phyloP scores from a whole-genome alignment of 345 rosid species.

The Draba incana region DNA sequence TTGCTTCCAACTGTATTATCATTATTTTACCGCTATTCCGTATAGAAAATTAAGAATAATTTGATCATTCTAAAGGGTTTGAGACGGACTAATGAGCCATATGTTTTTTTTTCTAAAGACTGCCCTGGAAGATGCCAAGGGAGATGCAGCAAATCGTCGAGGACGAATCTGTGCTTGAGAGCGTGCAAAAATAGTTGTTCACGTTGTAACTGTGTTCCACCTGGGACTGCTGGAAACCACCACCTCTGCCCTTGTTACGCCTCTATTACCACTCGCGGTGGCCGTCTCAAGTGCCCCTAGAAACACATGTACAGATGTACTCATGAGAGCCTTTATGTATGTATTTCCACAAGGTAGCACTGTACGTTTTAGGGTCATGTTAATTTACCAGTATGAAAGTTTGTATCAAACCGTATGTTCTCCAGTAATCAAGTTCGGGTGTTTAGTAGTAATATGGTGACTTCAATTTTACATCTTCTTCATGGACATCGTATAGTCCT shows the following conservation, averaged over 20 bases:
- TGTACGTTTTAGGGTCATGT: not conserved
- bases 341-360: not conserved
- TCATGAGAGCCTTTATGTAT: too few relatives aligned
- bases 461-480: too few relatives aligned
- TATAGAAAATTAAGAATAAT: too few relatives aligned
- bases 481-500: too few relatives aligned
- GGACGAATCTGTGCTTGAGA: constrained; percentile 45
- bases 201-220: constrained; percentile 55
- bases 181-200: constrained; percentile 51
- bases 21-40: too few relatives aligned
- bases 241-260: constrained; percentile 51
- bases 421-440: too few relatives aligned
- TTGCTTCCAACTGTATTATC: too few relatives aligned
- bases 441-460: too few relatives aligned
- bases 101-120: constrained; percentile 28
- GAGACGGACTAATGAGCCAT: not conserved
- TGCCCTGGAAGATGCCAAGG: constrained; percentile 40
- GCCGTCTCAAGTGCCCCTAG: constrained; percentile 53
- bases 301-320: not conserved
- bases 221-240: constrained; percentile 50
- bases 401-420: too few relatives aligned
- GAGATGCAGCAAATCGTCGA: constrained; percentile 51
- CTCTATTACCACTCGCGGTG: constrained; percentile 46
- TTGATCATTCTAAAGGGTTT: not conserved
- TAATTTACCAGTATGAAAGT: too few relatives aligned